phyloP scores from a whole-genome alignment of 176 grass and related monocot species.

The Phragmites australis region DNA sequence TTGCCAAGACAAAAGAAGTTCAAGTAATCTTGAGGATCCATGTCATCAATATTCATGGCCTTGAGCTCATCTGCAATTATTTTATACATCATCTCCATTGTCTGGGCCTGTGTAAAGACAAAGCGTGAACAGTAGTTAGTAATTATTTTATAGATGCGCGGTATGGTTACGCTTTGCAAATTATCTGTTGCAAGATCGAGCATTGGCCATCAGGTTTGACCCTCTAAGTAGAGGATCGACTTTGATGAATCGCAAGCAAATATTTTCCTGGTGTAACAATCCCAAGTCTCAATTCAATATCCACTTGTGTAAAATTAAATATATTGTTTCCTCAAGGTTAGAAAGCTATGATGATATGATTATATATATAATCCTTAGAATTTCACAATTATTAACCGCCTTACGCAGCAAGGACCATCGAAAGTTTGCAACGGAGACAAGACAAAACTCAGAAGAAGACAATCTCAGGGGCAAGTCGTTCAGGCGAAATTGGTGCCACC shows the following conservation, averaged over 20 bases:
- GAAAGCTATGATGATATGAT: not conserved
- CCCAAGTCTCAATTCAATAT: not conserved
- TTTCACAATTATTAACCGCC: not conserved
- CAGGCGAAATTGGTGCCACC: not conserved
- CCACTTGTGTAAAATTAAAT: not conserved
- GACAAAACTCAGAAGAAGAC: not conserved
- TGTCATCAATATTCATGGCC: conserved; percentile 61
- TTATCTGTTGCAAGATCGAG: not conserved
- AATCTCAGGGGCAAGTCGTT: not conserved
- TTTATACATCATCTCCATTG: conserved; percentile 97
- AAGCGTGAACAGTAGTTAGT: conserved; percentile 17
- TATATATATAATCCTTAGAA: not conserved
- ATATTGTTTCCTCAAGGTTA: not conserved
- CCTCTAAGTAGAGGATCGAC: not conserved
- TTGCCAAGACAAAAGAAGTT: conserved; percentile 98
- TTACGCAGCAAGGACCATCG: conserved; percentile 8
- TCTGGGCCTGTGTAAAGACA: conserved; percentile 64
- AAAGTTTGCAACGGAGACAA: not conserved
- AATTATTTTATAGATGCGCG: not conserved
- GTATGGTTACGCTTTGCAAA: not conserved
- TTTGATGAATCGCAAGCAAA: conserved; percentile 2
- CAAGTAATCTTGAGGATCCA: conserved; percentile 78
- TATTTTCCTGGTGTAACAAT: not conserved
- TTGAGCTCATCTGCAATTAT: conserved; percentile 86
- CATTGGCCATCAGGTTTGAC: not conserved